A percentile compares a stretch with the other conserved stretches of the same genome.
Conservation (phyloP, 805 yeast genomes). For the Candida arabinofermentans region DNA sequence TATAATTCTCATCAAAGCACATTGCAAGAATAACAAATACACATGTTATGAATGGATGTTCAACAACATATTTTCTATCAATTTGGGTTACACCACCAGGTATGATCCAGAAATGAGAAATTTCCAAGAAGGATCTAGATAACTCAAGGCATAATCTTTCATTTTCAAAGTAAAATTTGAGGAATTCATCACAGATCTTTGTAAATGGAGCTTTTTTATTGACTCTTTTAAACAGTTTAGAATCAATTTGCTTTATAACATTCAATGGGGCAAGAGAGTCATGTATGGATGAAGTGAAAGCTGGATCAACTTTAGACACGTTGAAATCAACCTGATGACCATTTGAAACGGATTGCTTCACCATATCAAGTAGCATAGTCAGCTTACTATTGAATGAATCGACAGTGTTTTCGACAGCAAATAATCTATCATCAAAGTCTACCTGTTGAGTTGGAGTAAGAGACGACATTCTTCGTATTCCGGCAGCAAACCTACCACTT, state of each 20-base stretch:
- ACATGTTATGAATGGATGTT: constrained; percentile 52
- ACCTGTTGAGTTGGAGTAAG: no score
- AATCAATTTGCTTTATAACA: constrained; percentile 28
- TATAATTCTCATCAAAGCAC: constrained; percentile 52
- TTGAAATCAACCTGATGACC: constrained; percentile 12
- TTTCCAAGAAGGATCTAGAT: constrained; percentile 44
- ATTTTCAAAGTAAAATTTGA: constrained; percentile 42
- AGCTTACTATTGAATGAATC: constrained; percentile 16
- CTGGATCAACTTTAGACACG: constrained; percentile 9
- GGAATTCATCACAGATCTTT: constrained; percentile 39
- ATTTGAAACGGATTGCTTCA: constrained; percentile 12
- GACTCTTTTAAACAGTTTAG: constrained; percentile 22
- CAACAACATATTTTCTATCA: constrained; percentile 40
- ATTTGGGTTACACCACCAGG: constrained; percentile 57
- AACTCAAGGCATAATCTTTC: constrained; percentile 40
- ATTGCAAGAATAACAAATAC: constrained; percentile 51
- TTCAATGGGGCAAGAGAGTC: constrained; percentile 29
- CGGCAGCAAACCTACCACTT: neutral
- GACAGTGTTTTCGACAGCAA: constrained; percentile 12
- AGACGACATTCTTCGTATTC: neutral
- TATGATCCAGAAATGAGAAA: constrained; percentile 58
- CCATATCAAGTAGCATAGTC: constrained; percentile 11
- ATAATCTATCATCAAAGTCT: constrained; percentile 9
- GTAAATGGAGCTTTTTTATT: constrained; percentile 29
- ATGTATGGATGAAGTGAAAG: constrained; percentile 7